Evolutionary conservation across 768 basidiomycete species (phyloP).

Genomic region (Cytidiella melzeri): DNA sequence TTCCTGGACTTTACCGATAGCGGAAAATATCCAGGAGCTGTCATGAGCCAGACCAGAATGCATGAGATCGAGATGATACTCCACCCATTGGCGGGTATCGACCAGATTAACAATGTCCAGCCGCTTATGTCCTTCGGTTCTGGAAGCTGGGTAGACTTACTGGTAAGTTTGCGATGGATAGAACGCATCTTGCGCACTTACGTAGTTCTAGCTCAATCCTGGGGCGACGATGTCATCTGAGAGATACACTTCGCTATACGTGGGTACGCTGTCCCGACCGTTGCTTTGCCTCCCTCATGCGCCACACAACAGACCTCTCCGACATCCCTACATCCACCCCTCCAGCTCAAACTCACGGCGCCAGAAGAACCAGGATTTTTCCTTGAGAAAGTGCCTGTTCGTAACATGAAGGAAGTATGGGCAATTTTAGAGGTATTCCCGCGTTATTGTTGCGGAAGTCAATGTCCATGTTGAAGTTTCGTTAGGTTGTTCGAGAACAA

Average conservation of each 20-base stretch:
- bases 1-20: slow-evolving; percentile 68
- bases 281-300: neutral
- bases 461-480: neutral
- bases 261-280: slow-evolving; percentile 30
- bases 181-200: neutral
- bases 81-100: slow-evolving; percentile 45
- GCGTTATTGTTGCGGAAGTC: neutral
- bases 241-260: slow-evolving; percentile 63
- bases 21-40: slow-evolving; percentile 43
- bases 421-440: slow-evolving; percentile 60
- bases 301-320: slow-evolving; percentile 49
- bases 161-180: slow-evolving; percentile 35
- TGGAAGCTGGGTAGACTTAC: slow-evolving; percentile 60
- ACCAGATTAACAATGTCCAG: slow-evolving; percentile 31
- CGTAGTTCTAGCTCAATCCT: slow-evolving; percentile 44
- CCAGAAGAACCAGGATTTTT: slow-evolving; percentile 75
- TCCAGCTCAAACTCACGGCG: slow-evolving; percentile 57
- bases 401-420: slow-evolving; percentile 68
- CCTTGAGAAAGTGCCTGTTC: slow-evolving; percentile 65
- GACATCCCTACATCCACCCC: slow-evolving; percentile 58
- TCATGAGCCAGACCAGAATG: slow-evolving; percentile 71
- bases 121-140: slow-evolving; percentile 41
- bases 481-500: slow-evolving; percentile 71
- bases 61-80: slow-evolving; percentile 64
- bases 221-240: slow-evolving; percentile 42